Base-by-base conservation (phyloP, 768 basidiomycete genomes). In the Russula lepida region DNA sequence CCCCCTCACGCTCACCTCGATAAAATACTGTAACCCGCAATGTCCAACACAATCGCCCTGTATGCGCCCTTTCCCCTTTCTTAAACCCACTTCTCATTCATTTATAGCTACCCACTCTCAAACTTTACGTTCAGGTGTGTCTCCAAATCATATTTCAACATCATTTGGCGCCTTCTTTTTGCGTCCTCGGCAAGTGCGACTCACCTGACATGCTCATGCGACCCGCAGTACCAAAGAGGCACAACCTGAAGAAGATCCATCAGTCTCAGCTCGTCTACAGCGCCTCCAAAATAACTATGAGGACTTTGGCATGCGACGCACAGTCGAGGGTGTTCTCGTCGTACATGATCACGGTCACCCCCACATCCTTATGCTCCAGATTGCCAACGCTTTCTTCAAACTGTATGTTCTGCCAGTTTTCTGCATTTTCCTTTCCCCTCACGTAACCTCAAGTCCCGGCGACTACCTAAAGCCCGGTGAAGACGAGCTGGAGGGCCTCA, bases 361-460 rank as follows among this genome's bases (percentile, higher is more conserved):
- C 1, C 95, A 99, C 69, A 92, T 98, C 63, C 84, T 99, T 66
- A 94, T 98, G 87, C 82, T 98, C 6, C 97, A 98, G 71, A 97
- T 99, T 70, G 97, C 95, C 23, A 98, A 97, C 72, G 93, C 94
- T 17, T 99, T 98, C 74, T 98, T 98, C 81, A 98, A 98, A 74
- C 84, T 99, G 92, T 93, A 68, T 68, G 88, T 78, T n/a, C 46
- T 32, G 13, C 41, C 37, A 11, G 47, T 44, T 48, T 4, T 59
- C 28, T 33, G n/a, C 6, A 12, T 57, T 60, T 11, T 60, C 44
- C 21, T 44, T 44, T 23, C 28, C 49, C n/a, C 62, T 27, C 21
- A 59, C 41, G 17, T 8, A 13, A 56, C 9, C 19, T 39, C 19
- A 63, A 95, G 93, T 15, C 97, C 97, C 4, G 97, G 97, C n/a